A percentile compares a stretch with the other conserved stretches of the same genome.
Conservation (phyloP, 331 rosid species). For the Erythrophleum ivorense region DNA sequence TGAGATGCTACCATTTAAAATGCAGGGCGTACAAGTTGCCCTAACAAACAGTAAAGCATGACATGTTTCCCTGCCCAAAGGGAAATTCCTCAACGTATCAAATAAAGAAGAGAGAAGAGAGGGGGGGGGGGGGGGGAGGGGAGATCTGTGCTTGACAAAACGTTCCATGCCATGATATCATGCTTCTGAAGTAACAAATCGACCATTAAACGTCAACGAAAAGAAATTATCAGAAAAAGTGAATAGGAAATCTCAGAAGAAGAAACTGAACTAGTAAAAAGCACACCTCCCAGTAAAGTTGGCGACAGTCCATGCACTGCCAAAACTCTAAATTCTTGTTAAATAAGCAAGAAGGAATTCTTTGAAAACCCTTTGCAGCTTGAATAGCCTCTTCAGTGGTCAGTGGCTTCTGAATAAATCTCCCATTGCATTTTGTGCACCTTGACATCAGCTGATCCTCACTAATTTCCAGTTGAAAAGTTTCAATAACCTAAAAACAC, state of each 20-base stretch:
- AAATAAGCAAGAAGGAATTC: constrained; percentile 68
- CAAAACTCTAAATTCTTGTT: constrained; percentile 71
- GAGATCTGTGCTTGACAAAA: neutral
- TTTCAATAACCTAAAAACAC: constrained; percentile 61
- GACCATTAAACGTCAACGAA: constrained; percentile 11
- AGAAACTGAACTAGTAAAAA: constrained; percentile 1
- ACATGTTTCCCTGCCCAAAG: neutral
- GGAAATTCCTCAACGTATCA: constrained; percentile 1
- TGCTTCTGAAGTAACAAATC: constrained; percentile 15
- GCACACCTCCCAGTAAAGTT: constrained; percentile 75
- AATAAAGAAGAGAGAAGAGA: no score
- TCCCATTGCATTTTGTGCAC: constrained; percentile 76
- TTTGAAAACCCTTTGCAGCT: constrained; percentile 75
- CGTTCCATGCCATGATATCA: neutral
- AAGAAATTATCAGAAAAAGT: constrained; percentile 9
- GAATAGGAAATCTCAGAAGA: neutral
- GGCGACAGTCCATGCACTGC: constrained; percentile 73
- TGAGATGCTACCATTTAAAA: neutral
- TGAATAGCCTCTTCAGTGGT: constrained; percentile 66
- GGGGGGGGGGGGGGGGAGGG: no score
- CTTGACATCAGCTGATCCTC: constrained; percentile 77
- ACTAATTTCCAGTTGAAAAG: constrained; percentile 57
- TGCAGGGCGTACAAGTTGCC: constrained; percentile 3
- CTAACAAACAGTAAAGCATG: neutral
- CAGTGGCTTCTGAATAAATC: constrained; percentile 67